phyloP scores from a whole-genome alignment of 2,329 filamentous ascomycete genomes.

The Myriosclerotinia curreyana region DNA sequence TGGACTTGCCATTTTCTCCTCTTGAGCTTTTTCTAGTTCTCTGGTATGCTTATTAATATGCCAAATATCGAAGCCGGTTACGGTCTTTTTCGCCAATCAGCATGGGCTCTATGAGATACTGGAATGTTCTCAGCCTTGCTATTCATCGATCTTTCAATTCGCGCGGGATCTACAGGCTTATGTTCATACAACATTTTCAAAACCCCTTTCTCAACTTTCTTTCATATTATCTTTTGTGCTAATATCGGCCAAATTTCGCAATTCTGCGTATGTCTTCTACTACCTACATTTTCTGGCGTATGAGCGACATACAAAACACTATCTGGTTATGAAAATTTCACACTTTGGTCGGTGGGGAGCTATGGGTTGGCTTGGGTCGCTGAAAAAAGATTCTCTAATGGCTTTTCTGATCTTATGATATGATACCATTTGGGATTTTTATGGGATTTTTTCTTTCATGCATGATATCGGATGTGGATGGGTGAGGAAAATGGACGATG shows the following conservation, averaged over 20 bases:
- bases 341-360: conserved; percentile 7
- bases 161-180: conserved; percentile 3
- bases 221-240: conserved; percentile 16
- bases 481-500: conserved; percentile 7
- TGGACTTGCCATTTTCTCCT: conserved; percentile 26
- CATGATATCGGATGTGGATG: conserved; percentile 7
- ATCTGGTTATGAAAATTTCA: conserved; percentile 13
- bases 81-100: conserved; percentile 22
- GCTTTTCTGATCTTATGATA: conserved; percentile 11
- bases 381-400: conserved; percentile 8
- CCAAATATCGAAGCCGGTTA: conserved; percentile 25
- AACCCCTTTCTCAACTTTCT: conserved; percentile 10
- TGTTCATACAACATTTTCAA: conserved; percentile 7
- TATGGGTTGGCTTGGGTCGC: conserved; percentile 7
- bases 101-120: conserved; percentile 33
- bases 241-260: conserved; percentile 5
- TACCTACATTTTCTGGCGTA: conserved; percentile 7
- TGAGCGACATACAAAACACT: conserved; percentile 12
- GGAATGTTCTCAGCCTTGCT: conserved; percentile 36
- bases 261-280: conserved; percentile 16
- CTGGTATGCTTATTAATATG: conserved; percentile 28
- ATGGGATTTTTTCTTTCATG: not conserved
- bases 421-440: conserved; percentile 9
- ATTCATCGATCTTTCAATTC: not conserved
- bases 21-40: conserved; percentile 28